Evolutionary conservation across 352 stramenopile species (phyloP), one percentile per base, ranked within the genome.

Genomic region (Phytophthora sansomeana): DNA sequence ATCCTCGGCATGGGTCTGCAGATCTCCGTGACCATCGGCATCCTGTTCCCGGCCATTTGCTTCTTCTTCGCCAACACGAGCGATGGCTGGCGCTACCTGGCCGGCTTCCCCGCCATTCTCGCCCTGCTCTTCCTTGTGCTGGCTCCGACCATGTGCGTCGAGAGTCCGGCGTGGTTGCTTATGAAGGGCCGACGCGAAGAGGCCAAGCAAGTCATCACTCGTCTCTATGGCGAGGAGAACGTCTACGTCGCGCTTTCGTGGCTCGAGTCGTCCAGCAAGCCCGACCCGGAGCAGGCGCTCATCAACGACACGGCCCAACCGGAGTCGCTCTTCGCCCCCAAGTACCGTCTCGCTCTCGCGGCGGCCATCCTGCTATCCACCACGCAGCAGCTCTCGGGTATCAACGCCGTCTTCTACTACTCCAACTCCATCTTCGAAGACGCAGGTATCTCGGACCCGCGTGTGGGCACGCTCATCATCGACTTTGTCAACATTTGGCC

Each of bases 21-120:
- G 54, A 62, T 62, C 11, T 64, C 46, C 26, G 48, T 53, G 46
- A 64, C 46, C 24, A 64, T 64, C 33, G 44, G 56, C 6, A 64
- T 64, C 35, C 32, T 64, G 35, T 38, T 57, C 33, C 56, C 56
- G 11, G 56, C 36, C 5, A 64, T n/a, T n/a, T n/a, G n/a, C n/a
- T 64, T 43, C 56, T 64, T 64, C 50, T 67, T 67, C 59, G 49
- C 59, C 16, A 68, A 73, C 55, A 69, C 67, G 30, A 55, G 33
- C 35, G 55, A 29, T 17, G 67, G 62, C 17, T 80, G 72, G 72
- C 72, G 72, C n/a, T 74, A 77, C 68, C 14, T 80, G 28, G 68
- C 75, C 4, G 80, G 54, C 7, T 82, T 86, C 51, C 80, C 78
- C 14, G 72, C 80, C 38, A 48, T 85, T 17, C 52, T 89, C 6